phyloP scores from a whole-genome alignment of 768 basidiomycete genomes.

The Melanogaster broomeanus region DNA sequence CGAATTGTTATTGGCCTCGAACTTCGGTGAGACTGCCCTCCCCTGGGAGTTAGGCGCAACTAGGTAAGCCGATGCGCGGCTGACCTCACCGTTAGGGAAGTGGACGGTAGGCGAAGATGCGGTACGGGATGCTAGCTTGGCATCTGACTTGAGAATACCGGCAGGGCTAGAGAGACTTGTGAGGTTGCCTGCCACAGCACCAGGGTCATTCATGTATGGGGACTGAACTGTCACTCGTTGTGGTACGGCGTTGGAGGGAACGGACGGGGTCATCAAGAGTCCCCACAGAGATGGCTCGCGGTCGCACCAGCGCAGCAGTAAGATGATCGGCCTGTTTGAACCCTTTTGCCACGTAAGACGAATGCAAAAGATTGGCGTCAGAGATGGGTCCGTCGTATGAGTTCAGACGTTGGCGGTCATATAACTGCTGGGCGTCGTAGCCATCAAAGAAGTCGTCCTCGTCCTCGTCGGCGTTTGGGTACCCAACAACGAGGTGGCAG shows the following conservation, averaged over 20 bases:
- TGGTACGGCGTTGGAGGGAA: constrained; percentile 63
- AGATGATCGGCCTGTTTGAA: constrained; percentile 78
- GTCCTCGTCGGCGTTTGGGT: constrained; percentile 70
- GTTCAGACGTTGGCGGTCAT: constrained; percentile 58
- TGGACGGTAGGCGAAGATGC: constrained; percentile 56
- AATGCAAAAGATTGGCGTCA: constrained; percentile 53
- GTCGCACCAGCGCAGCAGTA: constrained; percentile 49
- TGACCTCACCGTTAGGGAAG: constrained; percentile 65
- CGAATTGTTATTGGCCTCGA: constrained; percentile 60
- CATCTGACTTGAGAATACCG: constrained; percentile 60
- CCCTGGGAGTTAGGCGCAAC: constrained; percentile 67
- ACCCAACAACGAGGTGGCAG: constrained; percentile 59
- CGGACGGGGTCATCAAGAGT: constrained; percentile 81
- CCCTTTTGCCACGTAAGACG: constrained; percentile 67
- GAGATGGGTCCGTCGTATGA: constrained; percentile 58
- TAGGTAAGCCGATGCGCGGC: constrained; percentile 66
- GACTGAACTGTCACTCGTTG: constrained; percentile 55
- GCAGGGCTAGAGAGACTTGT: constrained; percentile 29
- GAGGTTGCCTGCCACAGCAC: constrained; percentile 36
- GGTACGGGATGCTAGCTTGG: constrained; percentile 49
- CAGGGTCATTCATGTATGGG: constrained; percentile 59
- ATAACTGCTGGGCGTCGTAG: constrained; percentile 44
- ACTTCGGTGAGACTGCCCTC: constrained; percentile 82
- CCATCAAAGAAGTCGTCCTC: constrained; percentile 77
- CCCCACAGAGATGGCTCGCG: constrained; percentile 88